Percentiles rank a stretch among this genome's conserved stretches.
Evolutionary conservation across 306 rosid genomes (phyloP).

Genomic region (Pyrus communis): DNA sequence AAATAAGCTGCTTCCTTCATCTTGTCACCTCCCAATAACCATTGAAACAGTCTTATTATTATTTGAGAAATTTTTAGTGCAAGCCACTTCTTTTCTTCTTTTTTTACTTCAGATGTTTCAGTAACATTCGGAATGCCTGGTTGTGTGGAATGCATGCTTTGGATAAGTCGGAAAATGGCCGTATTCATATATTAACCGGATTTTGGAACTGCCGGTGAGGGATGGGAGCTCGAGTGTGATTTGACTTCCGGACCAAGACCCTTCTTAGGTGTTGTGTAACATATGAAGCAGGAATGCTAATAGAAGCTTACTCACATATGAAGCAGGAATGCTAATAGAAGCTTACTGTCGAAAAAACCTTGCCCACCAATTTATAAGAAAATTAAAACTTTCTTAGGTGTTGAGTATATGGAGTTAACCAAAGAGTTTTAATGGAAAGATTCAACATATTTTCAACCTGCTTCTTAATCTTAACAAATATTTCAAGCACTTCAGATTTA

Average conservation of each 20-base stretch:
- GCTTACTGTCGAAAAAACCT: no score
- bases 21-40: background rate
- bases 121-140: no score
- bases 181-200: background rate
- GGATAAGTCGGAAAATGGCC: background rate
- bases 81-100: background rate
- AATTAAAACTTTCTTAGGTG: no score
- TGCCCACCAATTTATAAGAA: no score
- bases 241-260: no score
- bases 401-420: no score
- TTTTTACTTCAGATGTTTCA: background rate
- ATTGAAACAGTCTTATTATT: background rate
- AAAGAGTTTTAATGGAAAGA: no score
- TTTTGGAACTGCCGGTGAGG: background rate
- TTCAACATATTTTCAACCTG: no score
- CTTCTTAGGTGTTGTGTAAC: background rate
- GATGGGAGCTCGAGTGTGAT: no score
- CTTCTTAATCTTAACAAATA: no score
- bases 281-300: background rate
- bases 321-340: background rate
- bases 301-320: background rate
- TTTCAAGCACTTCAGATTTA: no score
- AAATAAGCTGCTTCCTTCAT: constrained; percentile 27
- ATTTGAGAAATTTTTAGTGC: background rate
- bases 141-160: background rate